Evolutionary conservation across 306 rosid genomes (phyloP).

Genomic region (Sophora flavescens): DNA sequence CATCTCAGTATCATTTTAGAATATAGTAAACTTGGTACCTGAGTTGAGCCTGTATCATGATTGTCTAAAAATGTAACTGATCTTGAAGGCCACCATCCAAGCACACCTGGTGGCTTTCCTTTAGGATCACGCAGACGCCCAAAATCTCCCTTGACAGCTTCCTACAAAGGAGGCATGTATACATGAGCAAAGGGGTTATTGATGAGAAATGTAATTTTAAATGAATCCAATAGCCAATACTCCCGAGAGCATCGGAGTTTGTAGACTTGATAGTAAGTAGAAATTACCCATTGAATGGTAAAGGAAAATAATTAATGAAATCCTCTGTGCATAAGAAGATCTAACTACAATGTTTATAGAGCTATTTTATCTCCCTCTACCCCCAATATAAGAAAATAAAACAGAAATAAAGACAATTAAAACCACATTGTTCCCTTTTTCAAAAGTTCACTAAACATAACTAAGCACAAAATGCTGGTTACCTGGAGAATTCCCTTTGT

Average conservation of each 20-base stretch:
- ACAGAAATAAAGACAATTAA: background rate
- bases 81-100: conserved; percentile 97
- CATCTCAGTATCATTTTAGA: conserved; percentile 5
- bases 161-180: conserved; percentile 55
- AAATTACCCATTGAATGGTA: background rate
- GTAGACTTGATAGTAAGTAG: background rate
- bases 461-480: conserved; percentile 22
- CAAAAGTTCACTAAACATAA: conserved; percentile 8
- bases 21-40: conserved; percentile 57
- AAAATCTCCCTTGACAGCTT: conserved; percentile 85
- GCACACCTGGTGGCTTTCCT: conserved; percentile 90
- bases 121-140: conserved; percentile 83
- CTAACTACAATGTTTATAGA: conserved; percentile 2
- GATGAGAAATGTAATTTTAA: conserved; percentile 19
- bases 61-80: conserved; percentile 84
- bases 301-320: background rate
- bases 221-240: conserved; percentile 17
- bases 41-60: conserved; percentile 95
- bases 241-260: background rate
- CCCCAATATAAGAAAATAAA: background rate
- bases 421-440: background rate
- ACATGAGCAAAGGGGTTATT: conserved; percentile 1
- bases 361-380: background rate
- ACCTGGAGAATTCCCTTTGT: conserved; percentile 99
- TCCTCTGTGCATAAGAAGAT: background rate